Conservation (phyloP, 805 yeast genomes). For the Candida takata region DNA sequence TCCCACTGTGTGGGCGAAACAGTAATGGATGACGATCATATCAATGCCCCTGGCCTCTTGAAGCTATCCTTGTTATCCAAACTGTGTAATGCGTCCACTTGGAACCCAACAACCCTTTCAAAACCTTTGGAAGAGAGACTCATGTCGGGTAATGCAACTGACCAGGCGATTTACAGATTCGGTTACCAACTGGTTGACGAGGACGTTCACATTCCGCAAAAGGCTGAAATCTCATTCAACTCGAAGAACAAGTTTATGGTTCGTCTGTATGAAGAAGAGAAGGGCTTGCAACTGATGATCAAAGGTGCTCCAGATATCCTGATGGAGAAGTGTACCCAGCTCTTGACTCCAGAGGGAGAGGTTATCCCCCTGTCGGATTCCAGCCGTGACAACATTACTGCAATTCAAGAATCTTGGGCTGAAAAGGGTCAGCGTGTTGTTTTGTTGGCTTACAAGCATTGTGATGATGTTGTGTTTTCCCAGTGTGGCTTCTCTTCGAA, state of each 20-base stretch:
- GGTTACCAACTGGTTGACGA: conserved; percentile 21
- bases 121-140: conserved; percentile 18
- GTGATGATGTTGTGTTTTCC: conserved; percentile 11
- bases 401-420: conserved; percentile 31
- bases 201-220: conserved; percentile 10
- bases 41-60: background rate
- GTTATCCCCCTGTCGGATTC: conserved; percentile 7
- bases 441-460: conserved; percentile 28
- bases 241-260: conserved; percentile 42
- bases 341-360: conserved; percentile 13
- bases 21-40: background rate
- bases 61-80: conserved; percentile 20
- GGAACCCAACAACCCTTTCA: conserved; percentile 13
- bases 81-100: conserved; percentile 32
- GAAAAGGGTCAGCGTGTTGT: conserved; percentile 34
- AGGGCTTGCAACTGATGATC: conserved; percentile 18
- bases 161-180: conserved; percentile 35
- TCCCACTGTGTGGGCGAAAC: conserved; percentile 11
- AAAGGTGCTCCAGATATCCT: conserved; percentile 45
- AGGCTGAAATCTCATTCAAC: conserved; percentile 33
- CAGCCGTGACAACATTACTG: conserved; percentile 13
- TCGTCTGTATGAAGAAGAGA: conserved; percentile 20
- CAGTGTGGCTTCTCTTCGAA: conserved; percentile 8
- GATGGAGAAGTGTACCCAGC: conserved; percentile 24
- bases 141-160: conserved; percentile 42